phyloP scores from a whole-genome alignment of 257 asterid genomes.

The Jaltomata sinuosa region DNA sequence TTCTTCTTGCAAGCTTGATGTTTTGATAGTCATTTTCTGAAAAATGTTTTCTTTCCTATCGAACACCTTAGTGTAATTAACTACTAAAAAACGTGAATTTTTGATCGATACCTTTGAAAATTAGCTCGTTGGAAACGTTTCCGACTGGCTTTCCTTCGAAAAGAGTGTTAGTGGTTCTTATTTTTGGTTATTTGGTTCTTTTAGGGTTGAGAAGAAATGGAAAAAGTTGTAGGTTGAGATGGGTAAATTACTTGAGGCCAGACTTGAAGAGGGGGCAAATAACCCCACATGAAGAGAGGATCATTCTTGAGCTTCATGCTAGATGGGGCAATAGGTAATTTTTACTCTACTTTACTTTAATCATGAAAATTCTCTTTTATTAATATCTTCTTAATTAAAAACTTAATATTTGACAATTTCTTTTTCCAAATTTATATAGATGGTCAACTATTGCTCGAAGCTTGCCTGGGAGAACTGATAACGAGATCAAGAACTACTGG shows the following conservation, averaged over 20 bases:
- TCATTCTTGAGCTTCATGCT: constrained; percentile 71
- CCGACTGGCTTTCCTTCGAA: background rate
- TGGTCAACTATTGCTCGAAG: constrained; percentile 92
- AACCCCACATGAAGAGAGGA: constrained; percentile 70
- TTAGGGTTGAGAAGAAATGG: constrained; percentile 88
- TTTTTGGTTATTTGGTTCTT: background rate
- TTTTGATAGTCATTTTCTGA: background rate
- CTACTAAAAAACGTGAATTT: background rate
- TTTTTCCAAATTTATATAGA: constrained; percentile 11
- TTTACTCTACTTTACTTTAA: background rate
- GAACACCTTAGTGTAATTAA: no score
- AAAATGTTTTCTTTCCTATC: background rate
- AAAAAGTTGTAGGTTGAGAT: constrained; percentile 83
- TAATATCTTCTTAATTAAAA: background rate
- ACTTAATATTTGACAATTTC: background rate
- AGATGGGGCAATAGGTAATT: constrained; percentile 87
- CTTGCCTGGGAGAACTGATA: constrained; percentile 75
- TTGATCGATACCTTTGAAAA: background rate
- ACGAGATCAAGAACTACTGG: constrained; percentile 82
- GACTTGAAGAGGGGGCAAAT: constrained; percentile 90
- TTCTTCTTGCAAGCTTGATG: no score
- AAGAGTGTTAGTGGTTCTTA: no score
- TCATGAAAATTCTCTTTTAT: background rate
- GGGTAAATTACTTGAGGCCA: constrained; percentile 96
- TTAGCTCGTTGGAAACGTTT: background rate